A percentile compares a stretch with the other conserved stretches of the same genome.
phyloP scores from a whole-genome alignment of 2,329 filamentous ascomycete genomes.

The Paramyrothecium sp. region DNA sequence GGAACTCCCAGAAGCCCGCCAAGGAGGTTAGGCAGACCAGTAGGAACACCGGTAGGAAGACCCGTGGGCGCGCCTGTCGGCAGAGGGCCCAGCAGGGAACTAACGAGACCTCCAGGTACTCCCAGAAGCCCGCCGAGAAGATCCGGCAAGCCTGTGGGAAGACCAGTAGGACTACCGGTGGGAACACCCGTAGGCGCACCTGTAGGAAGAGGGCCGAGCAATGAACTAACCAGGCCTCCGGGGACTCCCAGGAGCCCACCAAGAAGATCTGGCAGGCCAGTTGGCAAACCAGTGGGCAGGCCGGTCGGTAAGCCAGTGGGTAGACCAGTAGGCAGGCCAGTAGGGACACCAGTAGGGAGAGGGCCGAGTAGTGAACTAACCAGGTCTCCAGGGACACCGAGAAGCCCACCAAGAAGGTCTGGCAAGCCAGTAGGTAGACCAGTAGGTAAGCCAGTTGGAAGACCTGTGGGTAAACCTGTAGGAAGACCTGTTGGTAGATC shows the following conservation, averaged over 20 bases:
- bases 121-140: background rate
- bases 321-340: background rate
- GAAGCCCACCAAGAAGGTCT: background rate
- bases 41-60: too few species aligned
- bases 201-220: too few species aligned
- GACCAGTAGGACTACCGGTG: background rate
- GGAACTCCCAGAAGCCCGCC: background rate
- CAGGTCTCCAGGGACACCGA: background rate
- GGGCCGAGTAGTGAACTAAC: background rate
- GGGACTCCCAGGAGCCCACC: background rate
- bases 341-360: background rate
- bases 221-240: too few species aligned
- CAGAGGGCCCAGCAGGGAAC: background rate
- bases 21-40: background rate
- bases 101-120: background rate
- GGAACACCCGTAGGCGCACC: background rate
- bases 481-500: background rate
- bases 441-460: background rate
- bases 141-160: background rate
- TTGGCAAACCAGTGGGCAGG: background rate
- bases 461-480: background rate
- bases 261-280: background rate
- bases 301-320: background rate
- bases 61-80: background rate
- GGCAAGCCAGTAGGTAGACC: background rate